These are phyloP conservation scores for Chytriomyces sp. DNA, from an alignment of 192 early-diverging fungal genomes.

Conservation along the genomic window DNA sequence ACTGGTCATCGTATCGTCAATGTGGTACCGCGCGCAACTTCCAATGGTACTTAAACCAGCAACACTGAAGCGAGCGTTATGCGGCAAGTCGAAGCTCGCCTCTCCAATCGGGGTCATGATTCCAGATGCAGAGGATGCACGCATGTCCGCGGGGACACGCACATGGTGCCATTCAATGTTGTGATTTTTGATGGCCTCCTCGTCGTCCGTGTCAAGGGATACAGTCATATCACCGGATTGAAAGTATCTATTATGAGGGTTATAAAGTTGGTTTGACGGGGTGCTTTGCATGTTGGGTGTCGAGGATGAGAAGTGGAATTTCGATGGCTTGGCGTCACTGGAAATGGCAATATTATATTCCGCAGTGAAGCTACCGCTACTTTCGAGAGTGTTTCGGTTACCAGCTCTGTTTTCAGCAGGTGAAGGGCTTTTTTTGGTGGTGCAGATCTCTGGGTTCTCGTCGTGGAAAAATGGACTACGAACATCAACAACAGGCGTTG, in stretches of 20 bases:
- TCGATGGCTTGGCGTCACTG: not conserved
- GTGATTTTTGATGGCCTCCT: slow-evolving; percentile 8
- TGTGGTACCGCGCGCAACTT: slow-evolving; percentile 8
- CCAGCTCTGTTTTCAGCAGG: not conserved
- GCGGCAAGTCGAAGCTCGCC: slow-evolving; percentile 26
- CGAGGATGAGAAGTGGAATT: not conserved
- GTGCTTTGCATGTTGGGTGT: not conserved
- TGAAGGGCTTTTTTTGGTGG: not conserved
- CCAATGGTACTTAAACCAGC: slow-evolving; percentile 44
- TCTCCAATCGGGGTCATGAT: slow-evolving; percentile 57
- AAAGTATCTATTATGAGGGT: not conserved
- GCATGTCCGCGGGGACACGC: not conserved
- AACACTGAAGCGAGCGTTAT: slow-evolving; percentile 4
- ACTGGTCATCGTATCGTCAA: slow-evolving; percentile 29
- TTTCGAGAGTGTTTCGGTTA: not conserved
- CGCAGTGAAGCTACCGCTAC: not conserved
- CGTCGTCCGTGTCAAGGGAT: not conserved
- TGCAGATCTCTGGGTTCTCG: not conserved
- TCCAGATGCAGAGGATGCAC: not conserved
- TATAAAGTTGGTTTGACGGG: not conserved
- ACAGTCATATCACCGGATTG: not conserved
- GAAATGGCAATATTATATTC: not conserved
- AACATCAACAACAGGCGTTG: slow-evolving; percentile 14
- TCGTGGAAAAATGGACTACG: slow-evolving; percentile 28
- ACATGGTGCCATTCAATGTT: not conserved